Evolutionary conservation across 192 early-diverging fungal species (phyloP).

Genomic region (Gryganskiella cystojenkinii): DNA sequence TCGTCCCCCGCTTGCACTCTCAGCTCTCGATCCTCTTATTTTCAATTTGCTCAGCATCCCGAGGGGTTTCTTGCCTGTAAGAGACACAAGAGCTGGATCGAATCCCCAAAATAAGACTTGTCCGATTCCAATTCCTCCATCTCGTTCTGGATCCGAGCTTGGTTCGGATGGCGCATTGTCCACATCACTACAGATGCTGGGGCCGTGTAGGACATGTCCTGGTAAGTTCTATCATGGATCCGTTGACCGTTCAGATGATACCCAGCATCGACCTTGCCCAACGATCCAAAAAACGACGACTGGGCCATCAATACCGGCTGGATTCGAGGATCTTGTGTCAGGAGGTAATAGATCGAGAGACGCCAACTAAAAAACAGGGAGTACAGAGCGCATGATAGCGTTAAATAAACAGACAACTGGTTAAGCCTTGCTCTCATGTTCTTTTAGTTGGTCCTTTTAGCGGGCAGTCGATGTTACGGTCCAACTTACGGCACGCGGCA

Average conservation of each 20-base stretch:
- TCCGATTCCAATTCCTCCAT: constrained; percentile 60
- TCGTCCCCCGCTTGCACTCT: no score
- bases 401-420: neutral
- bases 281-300: constrained; percentile 58
- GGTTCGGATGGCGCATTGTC: constrained; percentile 55
- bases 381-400: neutral
- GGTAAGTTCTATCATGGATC: constrained; percentile 52
- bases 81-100: constrained; percentile 63
- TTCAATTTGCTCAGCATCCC: constrained; percentile 18
- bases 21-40: no score
- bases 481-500: constrained; percentile 61
- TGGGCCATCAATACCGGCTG: constrained; percentile 52
- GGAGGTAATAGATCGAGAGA: constrained; percentile 59
- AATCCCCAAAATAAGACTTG: constrained; percentile 64
- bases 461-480: no score
- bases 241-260: constrained; percentile 59
- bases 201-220: constrained; percentile 62
- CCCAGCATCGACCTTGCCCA: constrained; percentile 53
- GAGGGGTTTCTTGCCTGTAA: constrained; percentile 54
- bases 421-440: neutral
- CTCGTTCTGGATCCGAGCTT: constrained; percentile 35
- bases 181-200: constrained; percentile 64
- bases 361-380: constrained; percentile 50
- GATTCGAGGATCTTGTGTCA: constrained; percentile 57
- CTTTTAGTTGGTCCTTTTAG: neutral